Evolutionary conservation across 176 grass and related monocot species (phyloP), one percentile per base, ranked within the genome.

Genomic region (Neostapfia colusana): DNA sequence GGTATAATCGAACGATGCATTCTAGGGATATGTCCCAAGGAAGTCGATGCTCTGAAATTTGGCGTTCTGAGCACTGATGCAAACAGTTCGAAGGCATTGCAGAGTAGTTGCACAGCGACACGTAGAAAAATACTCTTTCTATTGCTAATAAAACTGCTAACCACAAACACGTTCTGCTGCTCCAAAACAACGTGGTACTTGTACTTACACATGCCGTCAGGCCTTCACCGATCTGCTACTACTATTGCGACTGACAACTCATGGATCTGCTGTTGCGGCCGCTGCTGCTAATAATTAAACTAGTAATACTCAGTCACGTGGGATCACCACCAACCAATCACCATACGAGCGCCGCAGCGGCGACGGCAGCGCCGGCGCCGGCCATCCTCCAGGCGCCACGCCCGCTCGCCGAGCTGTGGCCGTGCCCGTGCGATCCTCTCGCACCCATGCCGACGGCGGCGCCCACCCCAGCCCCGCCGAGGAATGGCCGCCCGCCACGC

Each of bases 271-370:
- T 51, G 53, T 21, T 31, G 11, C 48, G 58, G 4, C 8, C 50
- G 25, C 48, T 66, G 4, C 8, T 61, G 25, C 24, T 28, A 45
- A 37, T 12, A 7, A 55, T 12, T 48, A 26, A 7, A 21, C 51
- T 67, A n/a, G 18, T 51, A 48, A 16, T 0, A 58, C 62, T 53
- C 62, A 12, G n/a, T 21, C 65, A 20, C 3, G 55, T 24, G 54
- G 23, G 34, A 55, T 76, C 85, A 86, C 56, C 12, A 31, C 63
- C 58, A 61, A 16, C 63, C 65, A 66, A 46, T 0, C 23, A 59
- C 16, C 73, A 75, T 21, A 14, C 38, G 25, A 75, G 24, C 37
- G 15, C 55, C 4, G 56, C 56, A 23, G 16, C 39, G 1, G 39
- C 23, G 60, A 62, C 1, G 18, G 23, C 73, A 39, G 15, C 56